Evolutionary conservation across 169 alveolate species (phyloP).

Genomic region (Eimeria necatrix): DNA sequence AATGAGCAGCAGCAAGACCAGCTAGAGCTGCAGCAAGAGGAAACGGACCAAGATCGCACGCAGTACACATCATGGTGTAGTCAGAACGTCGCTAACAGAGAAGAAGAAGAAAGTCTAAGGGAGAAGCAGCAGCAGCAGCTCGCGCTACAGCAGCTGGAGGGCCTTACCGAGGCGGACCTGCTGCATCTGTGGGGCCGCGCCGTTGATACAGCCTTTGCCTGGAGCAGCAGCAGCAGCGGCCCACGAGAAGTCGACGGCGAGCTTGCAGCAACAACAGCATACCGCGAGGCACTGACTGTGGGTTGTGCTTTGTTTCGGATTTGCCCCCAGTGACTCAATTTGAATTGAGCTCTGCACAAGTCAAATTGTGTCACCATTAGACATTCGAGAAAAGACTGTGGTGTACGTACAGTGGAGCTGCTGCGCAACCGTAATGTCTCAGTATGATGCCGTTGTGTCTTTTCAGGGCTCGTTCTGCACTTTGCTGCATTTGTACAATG

Average conservation of each 20-base stretch:
- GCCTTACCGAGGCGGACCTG: slow-evolving; percentile 54
- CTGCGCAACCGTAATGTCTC: background rate
- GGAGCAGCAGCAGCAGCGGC: slow-evolving; percentile 60
- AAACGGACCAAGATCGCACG: slow-evolving; percentile 28
- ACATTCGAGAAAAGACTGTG: no score
- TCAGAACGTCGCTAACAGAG: background rate
- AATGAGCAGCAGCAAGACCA: background rate
- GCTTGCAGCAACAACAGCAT: slow-evolving; percentile 21
- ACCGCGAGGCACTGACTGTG: slow-evolving; percentile 61
- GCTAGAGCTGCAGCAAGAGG: slow-evolving; percentile 34
- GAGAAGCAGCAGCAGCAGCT: slow-evolving; percentile 45
- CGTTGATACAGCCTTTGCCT: slow-evolving; percentile 43
- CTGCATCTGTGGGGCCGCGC: slow-evolving; percentile 69
- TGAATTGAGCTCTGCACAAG: no score
- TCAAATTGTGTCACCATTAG: no score
- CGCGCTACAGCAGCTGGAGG: slow-evolving; percentile 52
- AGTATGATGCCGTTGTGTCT: background rate
- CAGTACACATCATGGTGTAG: slow-evolving; percentile 76
- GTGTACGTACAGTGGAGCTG: no score
- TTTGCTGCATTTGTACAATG: background rate
- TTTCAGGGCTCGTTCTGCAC: slow-evolving; percentile 64
- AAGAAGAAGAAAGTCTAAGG: background rate
- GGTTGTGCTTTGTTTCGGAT: background rate
- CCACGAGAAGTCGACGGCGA: background rate
- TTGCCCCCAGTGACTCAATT: background rate